Conservation (phyloP, 345 rosid genomes). For the Ceriops zippeliana region DNA sequence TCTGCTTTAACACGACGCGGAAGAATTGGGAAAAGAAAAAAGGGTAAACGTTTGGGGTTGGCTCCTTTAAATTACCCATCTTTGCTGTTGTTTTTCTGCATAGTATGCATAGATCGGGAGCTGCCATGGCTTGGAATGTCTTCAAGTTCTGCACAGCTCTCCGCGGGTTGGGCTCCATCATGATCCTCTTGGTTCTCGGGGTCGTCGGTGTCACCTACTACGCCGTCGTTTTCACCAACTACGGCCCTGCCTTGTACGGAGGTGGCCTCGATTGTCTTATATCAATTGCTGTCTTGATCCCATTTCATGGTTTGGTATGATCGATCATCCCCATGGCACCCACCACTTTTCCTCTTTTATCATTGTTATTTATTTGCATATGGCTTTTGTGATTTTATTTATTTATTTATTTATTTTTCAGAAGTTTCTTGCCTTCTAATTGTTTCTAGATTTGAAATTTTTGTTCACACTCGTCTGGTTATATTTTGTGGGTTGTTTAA, state of each 20-base stretch:
- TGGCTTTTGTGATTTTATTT: not conserved
- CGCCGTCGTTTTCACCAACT: slow-evolving; percentile 83
- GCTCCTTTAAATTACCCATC: not conserved
- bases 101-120: slow-evolving; percentile 93
- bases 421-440: not conserved
- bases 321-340: not conserved
- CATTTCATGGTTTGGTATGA: slow-evolving; percentile 80
- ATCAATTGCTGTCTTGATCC: slow-evolving; percentile 55
- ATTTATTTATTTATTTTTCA: too few relatives aligned
- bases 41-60: too few relatives aligned
- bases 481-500: too few relatives aligned
- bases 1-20: not conserved
- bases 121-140: slow-evolving; percentile 98
- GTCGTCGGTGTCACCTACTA: slow-evolving; percentile 91
- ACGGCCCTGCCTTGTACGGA: slow-evolving; percentile 63
- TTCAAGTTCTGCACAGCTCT: slow-evolving; percentile 93
- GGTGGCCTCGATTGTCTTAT: slow-evolving; percentile 63
- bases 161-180: slow-evolving; percentile 94
- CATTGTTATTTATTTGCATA: too few relatives aligned
- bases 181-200: slow-evolving; percentile 91
- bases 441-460: not conserved
- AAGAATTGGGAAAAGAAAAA: not conserved
- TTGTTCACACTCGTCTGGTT: too few relatives aligned
- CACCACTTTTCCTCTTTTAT: too few relatives aligned
- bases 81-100: not conserved